A percentile compares a stretch with the other conserved stretches of the same genome.
Conservation (phyloP, 805 yeast genomes). For the Kurtzmaniella cleridarum region DNA sequence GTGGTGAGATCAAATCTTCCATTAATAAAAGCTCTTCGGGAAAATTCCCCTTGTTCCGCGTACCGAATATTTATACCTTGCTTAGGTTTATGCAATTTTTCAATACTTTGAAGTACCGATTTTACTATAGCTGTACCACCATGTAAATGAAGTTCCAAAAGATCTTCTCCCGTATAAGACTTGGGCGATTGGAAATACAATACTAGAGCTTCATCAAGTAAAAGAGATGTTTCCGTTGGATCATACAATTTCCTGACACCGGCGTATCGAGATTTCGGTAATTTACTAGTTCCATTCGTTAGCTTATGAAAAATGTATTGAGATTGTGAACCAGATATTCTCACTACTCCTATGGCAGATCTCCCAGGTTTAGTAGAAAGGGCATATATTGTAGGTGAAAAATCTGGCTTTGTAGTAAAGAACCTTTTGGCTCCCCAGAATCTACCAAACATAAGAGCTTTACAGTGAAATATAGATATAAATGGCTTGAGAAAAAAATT, state of each 20-base stretch:
- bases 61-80: constrained; percentile 49
- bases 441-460: not conserved
- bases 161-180: constrained; percentile 90
- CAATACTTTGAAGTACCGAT: constrained; percentile 62
- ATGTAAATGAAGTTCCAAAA: constrained; percentile 84
- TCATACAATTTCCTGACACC: constrained; percentile 52
- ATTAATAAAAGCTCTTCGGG: constrained; percentile 79
- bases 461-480: not conserved
- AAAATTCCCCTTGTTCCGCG: constrained; percentile 93
- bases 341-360: constrained; percentile 81
- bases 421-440: not conserved
- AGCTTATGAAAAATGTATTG: constrained; percentile 39
- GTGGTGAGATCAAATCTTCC: constrained; percentile 82
- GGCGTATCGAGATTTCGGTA: constrained; percentile 51
- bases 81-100: constrained; percentile 42
- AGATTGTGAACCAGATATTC: constrained; percentile 74
- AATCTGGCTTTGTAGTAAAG: not conserved
- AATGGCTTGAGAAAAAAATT: not conserved
- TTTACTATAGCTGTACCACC: constrained; percentile 86
- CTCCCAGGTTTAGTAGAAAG: constrained; percentile 76
- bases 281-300: constrained; percentile 27
- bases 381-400: constrained; percentile 82
- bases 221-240: constrained; percentile 22
- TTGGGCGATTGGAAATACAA: constrained; percentile 66
- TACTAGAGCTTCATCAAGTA: constrained; percentile 76